Conservation (phyloP, 2,329 filamentous ascomycete species). For the Cytospora paraplurivora region DNA sequence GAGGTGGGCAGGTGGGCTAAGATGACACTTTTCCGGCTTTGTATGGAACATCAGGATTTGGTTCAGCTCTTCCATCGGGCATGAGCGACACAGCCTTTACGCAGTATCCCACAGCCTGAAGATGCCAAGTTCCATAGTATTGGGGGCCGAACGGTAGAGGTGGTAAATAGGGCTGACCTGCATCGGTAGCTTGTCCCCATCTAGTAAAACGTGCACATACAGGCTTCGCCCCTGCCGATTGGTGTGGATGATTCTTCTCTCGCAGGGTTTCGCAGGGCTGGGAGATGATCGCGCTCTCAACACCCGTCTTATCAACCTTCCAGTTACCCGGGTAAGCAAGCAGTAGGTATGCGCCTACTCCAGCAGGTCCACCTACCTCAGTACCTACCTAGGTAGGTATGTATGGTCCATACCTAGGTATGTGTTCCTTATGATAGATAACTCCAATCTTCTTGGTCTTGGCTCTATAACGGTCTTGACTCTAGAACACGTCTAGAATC, state of each 20-base stretch:
- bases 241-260: not conserved
- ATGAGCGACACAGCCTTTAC: not conserved
- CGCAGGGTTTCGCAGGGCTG: not conserved
- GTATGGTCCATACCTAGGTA: too few relatives aligned
- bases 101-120: not conserved
- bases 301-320: too few relatives aligned
- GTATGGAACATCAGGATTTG: not conserved
- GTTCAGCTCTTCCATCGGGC: not conserved
- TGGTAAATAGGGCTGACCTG: slow-evolving; percentile 12
- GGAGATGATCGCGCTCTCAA: too few relatives aligned
- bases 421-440: not conserved
- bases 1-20: not conserved
- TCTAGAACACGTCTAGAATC: not conserved
- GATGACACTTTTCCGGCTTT: not conserved
- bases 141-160: slow-evolving; percentile 19
- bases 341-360: too few relatives aligned
- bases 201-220: not conserved
- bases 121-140: not conserved
- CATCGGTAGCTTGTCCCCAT: slow-evolving; percentile 6
- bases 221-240: slow-evolving; percentile 1
- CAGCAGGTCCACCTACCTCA: too few relatives aligned
- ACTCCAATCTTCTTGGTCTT: too few relatives aligned
- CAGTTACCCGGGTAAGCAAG: too few relatives aligned
- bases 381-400: too few relatives aligned
- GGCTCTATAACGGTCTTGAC: not conserved